phyloP scores from a whole-genome alignment of 805 yeast genomes.

The Nadsonia fulvescens region DNA sequence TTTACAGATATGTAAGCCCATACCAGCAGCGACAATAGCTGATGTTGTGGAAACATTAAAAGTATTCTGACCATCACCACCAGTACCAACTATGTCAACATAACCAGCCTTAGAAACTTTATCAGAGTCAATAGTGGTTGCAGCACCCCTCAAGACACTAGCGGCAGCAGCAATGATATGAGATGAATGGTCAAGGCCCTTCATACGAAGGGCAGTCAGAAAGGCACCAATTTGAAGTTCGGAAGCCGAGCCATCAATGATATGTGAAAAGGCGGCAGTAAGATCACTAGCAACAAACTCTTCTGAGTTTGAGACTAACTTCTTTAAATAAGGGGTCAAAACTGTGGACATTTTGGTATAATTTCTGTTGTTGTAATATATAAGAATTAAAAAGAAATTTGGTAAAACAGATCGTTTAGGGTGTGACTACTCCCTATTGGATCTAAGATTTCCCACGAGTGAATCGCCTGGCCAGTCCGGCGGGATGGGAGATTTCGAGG shows the following conservation, averaged over 20 bases:
- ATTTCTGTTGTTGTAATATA: too few species aligned
- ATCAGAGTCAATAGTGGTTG: constrained; percentile 12
- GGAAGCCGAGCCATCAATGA: constrained; percentile 41
- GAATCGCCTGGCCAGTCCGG: too few species aligned
- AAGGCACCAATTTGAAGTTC: constrained; percentile 65
- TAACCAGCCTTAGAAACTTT: constrained; percentile 25
- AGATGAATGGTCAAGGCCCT: constrained; percentile 65
- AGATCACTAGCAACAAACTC: constrained; percentile 47
- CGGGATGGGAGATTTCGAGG: too few species aligned
- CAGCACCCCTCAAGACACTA: constrained; percentile 41
- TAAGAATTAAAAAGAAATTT: too few species aligned
- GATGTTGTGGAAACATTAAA: constrained; percentile 92
- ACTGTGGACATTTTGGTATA: constrained; percentile 7
- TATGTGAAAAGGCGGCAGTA: constrained; percentile 37
- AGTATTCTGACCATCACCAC: constrained; percentile 96
- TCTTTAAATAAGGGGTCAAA: constrained; percentile 44
- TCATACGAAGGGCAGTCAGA: constrained; percentile 54
- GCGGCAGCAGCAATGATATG: constrained; percentile 79
- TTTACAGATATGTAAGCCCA: constrained; percentile 62
- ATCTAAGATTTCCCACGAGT: too few species aligned
- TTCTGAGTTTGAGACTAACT: constrained; percentile 42
- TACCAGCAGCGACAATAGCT: constrained; percentile 88
- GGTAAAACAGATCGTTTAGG: too few species aligned
- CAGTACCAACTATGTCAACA: constrained; percentile 92
- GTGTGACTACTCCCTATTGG: too few species aligned